These are phyloP conservation scores for Entomortierella parvispora DNA, from an alignment of 192 early-diverging fungal species.

Conservation along the genomic window DNA sequence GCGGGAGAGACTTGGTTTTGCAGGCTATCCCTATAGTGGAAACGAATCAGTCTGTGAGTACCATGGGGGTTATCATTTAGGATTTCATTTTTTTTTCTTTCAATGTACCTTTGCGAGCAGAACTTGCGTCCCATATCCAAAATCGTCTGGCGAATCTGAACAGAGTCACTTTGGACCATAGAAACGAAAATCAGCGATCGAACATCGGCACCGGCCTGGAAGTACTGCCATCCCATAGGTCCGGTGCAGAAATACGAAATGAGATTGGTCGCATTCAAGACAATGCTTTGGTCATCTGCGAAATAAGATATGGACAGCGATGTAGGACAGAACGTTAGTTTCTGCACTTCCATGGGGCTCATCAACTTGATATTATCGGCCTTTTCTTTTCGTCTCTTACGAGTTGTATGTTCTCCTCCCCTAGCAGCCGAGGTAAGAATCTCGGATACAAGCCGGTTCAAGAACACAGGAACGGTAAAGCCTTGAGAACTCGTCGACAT, in stretches of 20 bases:
- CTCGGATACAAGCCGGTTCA: slow-evolving; percentile 36
- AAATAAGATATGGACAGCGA: background rate
- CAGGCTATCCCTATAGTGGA: background rate
- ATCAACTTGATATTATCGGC: too few relatives aligned
- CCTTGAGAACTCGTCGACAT: slow-evolving; percentile 7
- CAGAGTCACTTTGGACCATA: slow-evolving; percentile 50
- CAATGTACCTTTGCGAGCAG: slow-evolving; percentile 23
- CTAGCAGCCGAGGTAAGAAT: slow-evolving; percentile 43
- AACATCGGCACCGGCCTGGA: slow-evolving; percentile 33
- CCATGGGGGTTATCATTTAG: background rate
- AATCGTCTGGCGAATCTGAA: slow-evolving; percentile 40
- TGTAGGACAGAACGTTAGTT: background rate
- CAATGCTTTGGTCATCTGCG: slow-evolving; percentile 45
- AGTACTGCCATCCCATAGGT: slow-evolving; percentile 34
- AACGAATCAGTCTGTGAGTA: background rate
- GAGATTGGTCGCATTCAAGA: slow-evolving; percentile 41
- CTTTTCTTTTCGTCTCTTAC: slow-evolving; percentile 17
- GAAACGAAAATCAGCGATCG: slow-evolving; percentile 42
- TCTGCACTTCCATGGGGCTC: too few relatives aligned
- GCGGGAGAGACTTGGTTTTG: slow-evolving; percentile 10
- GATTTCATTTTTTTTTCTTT: too few relatives aligned
- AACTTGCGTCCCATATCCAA: slow-evolving; percentile 45
- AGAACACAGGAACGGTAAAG: slow-evolving; percentile 25
- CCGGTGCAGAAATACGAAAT: slow-evolving; percentile 45
- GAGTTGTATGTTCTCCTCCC: slow-evolving; percentile 10